Percentiles rank a stretch among this genome's conserved stretches.
Conservation (phyloP, 768 basidiomycete genomes). For the Kwoniella europaea region DNA sequence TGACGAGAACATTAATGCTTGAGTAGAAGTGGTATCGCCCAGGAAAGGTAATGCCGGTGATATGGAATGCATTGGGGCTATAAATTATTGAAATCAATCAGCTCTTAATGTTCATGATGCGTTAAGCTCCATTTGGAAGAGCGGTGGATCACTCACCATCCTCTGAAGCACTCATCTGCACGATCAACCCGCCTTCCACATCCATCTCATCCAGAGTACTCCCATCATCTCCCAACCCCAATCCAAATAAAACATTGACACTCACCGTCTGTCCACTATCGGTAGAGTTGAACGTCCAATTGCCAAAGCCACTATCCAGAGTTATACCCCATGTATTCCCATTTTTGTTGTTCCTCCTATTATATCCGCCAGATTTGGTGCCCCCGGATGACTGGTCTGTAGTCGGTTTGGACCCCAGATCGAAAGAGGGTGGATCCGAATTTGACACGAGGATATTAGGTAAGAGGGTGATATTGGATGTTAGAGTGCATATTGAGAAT, state of each 20-base stretch:
- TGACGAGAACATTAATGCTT: conserved; percentile 53
- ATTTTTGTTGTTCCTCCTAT: conserved; percentile 26
- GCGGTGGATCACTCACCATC: conserved; percentile 34
- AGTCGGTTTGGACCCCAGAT: conserved; percentile 19
- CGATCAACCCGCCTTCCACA: conserved; percentile 30
- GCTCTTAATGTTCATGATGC: background rate
- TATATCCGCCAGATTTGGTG: conserved; percentile 17
- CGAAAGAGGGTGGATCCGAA: conserved; percentile 17
- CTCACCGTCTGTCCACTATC: conserved; percentile 10
- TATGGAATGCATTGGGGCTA: conserved; percentile 45
- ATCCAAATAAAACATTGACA: conserved; percentile 30
- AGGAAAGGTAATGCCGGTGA: conserved; percentile 36
- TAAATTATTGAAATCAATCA: background rate
- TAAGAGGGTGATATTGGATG: conserved; percentile 36
- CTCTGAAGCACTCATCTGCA: conserved; percentile 48
- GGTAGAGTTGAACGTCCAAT: conserved; percentile 44
- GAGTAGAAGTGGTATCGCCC: conserved; percentile 54
- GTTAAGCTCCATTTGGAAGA: background rate
- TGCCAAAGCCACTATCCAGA: conserved; percentile 52
- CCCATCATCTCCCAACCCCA: conserved; percentile 29
- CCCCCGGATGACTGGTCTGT: conserved; percentile 38
- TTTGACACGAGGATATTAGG: conserved; percentile 41
- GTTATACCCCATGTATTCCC: conserved; percentile 36
- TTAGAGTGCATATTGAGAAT: conserved; percentile 50
- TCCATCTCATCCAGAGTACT: conserved; percentile 11